Evolutionary conservation across 2,329 filamentous ascomycete genomes (phyloP).

Genomic region (Colletotrichum siamense): DNA sequence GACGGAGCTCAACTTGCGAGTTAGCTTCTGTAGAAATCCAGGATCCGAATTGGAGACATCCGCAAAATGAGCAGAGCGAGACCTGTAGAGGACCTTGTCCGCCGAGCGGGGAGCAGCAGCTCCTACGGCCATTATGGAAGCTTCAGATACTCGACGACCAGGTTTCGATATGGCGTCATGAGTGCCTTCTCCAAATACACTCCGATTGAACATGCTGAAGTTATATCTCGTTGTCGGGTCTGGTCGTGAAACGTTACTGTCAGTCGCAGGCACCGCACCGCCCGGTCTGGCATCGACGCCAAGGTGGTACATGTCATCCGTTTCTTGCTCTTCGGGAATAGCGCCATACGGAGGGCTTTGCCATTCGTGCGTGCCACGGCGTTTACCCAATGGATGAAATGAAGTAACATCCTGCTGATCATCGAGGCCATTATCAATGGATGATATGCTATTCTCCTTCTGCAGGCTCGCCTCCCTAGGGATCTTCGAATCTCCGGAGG

Average conservation of each 20-base stretch:
- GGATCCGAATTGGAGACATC: neutral
- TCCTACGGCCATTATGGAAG: neutral
- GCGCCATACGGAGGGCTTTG: conserved; percentile 26
- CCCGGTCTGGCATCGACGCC: conserved; percentile 36
- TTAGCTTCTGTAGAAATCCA: conserved; percentile 1
- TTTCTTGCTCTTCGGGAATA: neutral
- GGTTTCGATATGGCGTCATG: neutral
- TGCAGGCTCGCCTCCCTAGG: neutral
- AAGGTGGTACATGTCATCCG: conserved; percentile 28
- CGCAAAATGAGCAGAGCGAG: neutral
- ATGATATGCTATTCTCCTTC: neutral
- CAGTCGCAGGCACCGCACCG: neutral
- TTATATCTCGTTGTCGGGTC: neutral
- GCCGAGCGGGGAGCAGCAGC: neutral
- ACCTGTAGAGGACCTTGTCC: neutral
- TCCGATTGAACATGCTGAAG: conserved; percentile 25
- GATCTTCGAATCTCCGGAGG: neutral
- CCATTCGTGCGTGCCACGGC: conserved; percentile 38
- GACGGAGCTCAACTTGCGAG: conserved; percentile 13
- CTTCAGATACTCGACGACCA: neutral
- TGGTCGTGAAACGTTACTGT: neutral
- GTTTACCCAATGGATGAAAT: conserved; percentile 36
- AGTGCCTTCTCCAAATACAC: conserved; percentile 24
- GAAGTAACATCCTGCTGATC: conserved; percentile 30
- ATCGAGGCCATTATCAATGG: neutral